Percentiles rank a stretch among this genome's conserved stretches.
phyloP scores from a whole-genome alignment of 345 rosid genomes.

The Rhodamnia rubescens region DNA sequence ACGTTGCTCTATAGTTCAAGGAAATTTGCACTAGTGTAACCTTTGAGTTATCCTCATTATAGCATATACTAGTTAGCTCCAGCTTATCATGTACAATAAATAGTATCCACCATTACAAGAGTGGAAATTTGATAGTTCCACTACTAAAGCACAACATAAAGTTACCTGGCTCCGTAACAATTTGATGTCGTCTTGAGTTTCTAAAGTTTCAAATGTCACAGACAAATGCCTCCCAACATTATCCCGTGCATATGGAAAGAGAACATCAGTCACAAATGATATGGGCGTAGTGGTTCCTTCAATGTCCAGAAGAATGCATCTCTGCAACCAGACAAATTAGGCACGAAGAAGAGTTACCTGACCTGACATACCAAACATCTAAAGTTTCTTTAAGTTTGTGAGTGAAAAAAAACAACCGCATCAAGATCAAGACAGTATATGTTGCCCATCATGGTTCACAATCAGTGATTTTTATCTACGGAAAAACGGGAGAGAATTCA shows the following conservation, averaged over 20 bases:
- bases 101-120: not conserved
- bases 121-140: not conserved
- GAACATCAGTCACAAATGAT: constrained; percentile 82
- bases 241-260: constrained; percentile 84
- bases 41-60: not conserved
- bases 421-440: not conserved
- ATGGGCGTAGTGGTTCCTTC: constrained; percentile 99
- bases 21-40: not conserved
- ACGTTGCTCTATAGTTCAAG: not conserved
- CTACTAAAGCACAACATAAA: not conserved
- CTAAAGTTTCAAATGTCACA: constrained; percentile 57
- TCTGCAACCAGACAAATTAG: constrained; percentile 32
- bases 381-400: not conserved
- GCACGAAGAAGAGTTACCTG: not conserved
- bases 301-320: constrained; percentile 81
- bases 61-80: not conserved
- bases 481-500: not conserved
- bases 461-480: not conserved
- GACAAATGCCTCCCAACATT: constrained; percentile 77
- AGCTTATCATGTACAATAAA: not conserved
- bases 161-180: constrained; percentile 71
- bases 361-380: not conserved
- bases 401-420: not conserved
- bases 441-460: not conserved
- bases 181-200: constrained; percentile 74